Evolutionary conservation across 257 asterid species (phyloP), one percentile per base, ranked within the genome.

Genomic region (Nicotiana benthamiana): DNA sequence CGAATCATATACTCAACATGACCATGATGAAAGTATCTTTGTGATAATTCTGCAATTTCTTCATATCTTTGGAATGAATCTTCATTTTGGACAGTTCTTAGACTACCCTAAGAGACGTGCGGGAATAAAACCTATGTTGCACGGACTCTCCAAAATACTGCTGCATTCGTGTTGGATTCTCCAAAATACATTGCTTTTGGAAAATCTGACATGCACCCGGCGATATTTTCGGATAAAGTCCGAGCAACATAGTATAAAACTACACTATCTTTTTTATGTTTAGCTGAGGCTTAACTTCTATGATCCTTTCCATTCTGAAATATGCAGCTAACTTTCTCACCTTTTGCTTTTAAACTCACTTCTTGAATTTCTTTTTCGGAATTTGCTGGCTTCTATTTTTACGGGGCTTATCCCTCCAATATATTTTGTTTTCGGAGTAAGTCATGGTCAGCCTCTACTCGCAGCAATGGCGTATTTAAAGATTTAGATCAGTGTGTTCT

Each of bases 1-100:
- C 64, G 80, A 81, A 77, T 75, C 84, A 81, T 81, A 79, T 81
- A 79, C 81, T 74, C 70, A 24, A 56, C 32, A 18, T 80, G 20
- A 1, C 9, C n/a, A 83, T 80, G 48, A 85, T 83, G 75, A 62
- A 22, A 77, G 75, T 65, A 84, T 83, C 66, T 84, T 64, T 48
- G 60, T 22, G n/a, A 36, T 64, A 1, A 7, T 75, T 16, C 18
- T 27, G 13, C 18, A 30, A 22, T n/a, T 63, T 78, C 24, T 9
- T 53, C 65, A 46, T 27, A 30, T 65, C 54, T 40, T 40, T 82
- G 62, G 24, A 77, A 51, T 52, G 53, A 82, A 43, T 52, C 20
- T 22, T 64, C 28, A n/a, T 51, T 1, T 43, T 15, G 32, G 64
- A 16, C 30, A 18, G 24, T 26, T 74, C 4, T 24, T 24, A 74